Base-by-base conservation (phyloP, 1,284 basidiomycete genomes). In the Puccinia brachypodii region DNA sequence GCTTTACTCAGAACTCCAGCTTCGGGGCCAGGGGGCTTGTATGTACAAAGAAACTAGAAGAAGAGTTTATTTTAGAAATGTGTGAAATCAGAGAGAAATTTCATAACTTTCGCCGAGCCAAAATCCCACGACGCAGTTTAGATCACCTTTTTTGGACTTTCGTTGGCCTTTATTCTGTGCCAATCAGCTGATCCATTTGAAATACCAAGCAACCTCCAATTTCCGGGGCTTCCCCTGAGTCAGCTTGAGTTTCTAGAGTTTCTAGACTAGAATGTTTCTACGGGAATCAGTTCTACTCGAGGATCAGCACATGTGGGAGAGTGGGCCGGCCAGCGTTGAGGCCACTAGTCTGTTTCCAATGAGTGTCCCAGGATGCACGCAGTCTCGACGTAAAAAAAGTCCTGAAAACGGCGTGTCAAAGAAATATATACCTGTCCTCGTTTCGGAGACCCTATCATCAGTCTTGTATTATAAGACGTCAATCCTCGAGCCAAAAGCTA, bases 361-460 rank as follows among this genome's bases (percentile, higher is more conserved):
- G 28, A 38, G 62, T 64, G 62, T 64, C 62, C 62, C 62, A 64
- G 62, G 62, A 38, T 38, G 62, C 44, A 50, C 69, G 69, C 69
- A 72, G 69, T 36, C 42, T 31, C n/a, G n/a, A n/a, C n/a, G 14
- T 38, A 1, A 68, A 68, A 68, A 28, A 22, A 50, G 28, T 72
- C 50, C 50, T 72, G 69, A 7, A 72, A n/a, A 44, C 69, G 50
- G 69, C 69, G 50, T 72, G 69, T 72, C 69, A 72, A 53, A 72
- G 44, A 53, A 72, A 44, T 72, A 72, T 72, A 72, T 72, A 50
- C 42, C 47, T 53, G 50, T 72, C 69, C 42, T 72, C 50, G 42
- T 72, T 50, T 72, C 69, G 69, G 44, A 53, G 44, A 47, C 50
- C 44, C 69, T 72, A n/a, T 50, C 69, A 47, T 36, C 64, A 68